These are phyloP conservation scores for Theobroma grandiflorum DNA, from an alignment of 441 rosid genomes.

Conservation along the genomic window DNA sequence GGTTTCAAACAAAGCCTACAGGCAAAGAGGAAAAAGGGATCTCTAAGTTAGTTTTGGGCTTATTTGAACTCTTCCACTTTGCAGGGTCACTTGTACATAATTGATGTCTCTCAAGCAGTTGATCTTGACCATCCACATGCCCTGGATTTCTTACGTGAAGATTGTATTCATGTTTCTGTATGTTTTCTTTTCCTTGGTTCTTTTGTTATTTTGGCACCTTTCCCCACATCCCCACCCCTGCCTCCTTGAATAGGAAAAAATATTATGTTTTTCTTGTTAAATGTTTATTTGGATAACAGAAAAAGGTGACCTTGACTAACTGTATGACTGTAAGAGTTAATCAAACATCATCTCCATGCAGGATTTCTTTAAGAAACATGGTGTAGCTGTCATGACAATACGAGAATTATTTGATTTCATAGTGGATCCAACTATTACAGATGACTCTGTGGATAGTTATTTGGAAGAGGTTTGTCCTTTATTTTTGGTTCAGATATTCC, in stretches of 20 bases:
- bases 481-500: conserved; percentile 5
- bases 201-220: not conserved
- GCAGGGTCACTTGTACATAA: conserved; percentile 89
- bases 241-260: not conserved
- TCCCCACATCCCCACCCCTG: not conserved
- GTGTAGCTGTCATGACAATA: conserved; percentile 92
- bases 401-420: conserved; percentile 93
- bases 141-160: conserved; percentile 90
- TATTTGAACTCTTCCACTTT: conserved; percentile 28
- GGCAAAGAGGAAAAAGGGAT: not conserved
- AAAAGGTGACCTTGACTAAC: not conserved
- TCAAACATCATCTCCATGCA: conserved; percentile 30
- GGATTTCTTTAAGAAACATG: conserved; percentile 92
- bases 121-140: conserved; percentile 96
- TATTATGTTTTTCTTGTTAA: conserved; percentile 2
- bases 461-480: conserved; percentile 73
- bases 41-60: not conserved
- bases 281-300: not conserved
- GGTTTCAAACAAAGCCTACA: not conserved
- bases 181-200: conserved; percentile 32
- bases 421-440: conserved; percentile 84
- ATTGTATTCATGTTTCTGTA: conserved; percentile 90
- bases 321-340: conserved; percentile 4
- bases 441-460: conserved; percentile 78
- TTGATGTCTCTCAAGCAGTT: conserved; percentile 95